Percentiles rank a stretch among this genome's conserved stretches.
Evolutionary conservation across 768 basidiomycete genomes (phyloP).

Genomic region (Lactarius deliciosus): DNA sequence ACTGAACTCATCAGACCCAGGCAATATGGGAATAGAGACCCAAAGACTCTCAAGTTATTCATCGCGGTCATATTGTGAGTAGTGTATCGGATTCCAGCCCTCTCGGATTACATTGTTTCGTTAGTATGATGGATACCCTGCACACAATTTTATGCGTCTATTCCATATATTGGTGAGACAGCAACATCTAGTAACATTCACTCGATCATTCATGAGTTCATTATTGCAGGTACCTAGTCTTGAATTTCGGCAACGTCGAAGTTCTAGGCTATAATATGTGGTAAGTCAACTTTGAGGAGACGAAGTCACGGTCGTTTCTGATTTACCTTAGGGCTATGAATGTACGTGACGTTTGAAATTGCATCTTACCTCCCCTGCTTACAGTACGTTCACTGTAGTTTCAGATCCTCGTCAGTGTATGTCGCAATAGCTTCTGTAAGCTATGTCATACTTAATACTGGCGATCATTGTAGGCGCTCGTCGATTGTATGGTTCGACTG

Average conservation of each 20-base stretch:
- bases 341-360: conserved; percentile 22
- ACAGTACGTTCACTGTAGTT: too few relatives aligned
- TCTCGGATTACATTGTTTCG: too few relatives aligned
- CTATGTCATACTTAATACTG: too few relatives aligned
- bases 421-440: too few relatives aligned
- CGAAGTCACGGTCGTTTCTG: not conserved
- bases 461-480: too few relatives aligned
- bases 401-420: too few relatives aligned
- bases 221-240: conserved; percentile 45
- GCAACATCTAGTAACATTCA: not conserved
- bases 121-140: conserved; percentile 44
- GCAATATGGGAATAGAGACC: not conserved
- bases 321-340: conserved; percentile 27
- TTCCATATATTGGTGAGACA: conserved; percentile 47
- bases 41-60: not conserved
- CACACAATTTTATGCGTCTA: conserved; percentile 47
- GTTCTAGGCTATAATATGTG: conserved; percentile 43
- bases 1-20: not conserved
- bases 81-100: not conserved
- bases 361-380: conserved; percentile 18
- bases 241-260: conserved; percentile 43
- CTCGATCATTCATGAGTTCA: not conserved
- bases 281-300: conserved; percentile 35
- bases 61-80: conserved; percentile 7
- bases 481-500: too few relatives aligned